phyloP scores from a whole-genome alignment of 163 green algal species.

The Volvox carteri region DNA sequence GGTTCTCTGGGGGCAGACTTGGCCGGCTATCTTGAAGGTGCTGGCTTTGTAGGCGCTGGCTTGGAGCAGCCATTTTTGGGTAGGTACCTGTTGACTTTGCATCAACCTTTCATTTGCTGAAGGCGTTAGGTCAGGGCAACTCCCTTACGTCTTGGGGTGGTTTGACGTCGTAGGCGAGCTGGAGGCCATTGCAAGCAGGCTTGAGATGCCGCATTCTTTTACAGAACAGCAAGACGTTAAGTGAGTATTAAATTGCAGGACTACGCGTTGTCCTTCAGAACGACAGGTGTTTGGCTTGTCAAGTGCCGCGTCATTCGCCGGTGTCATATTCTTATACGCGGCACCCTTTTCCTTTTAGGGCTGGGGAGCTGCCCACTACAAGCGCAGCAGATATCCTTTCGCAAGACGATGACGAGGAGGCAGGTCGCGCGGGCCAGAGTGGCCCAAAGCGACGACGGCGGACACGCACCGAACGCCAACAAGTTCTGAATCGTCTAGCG shows the following conservation, averaged over 20 bases:
- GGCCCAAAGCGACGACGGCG: slow-evolving; percentile 59
- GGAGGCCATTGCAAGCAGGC: not conserved
- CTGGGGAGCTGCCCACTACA: not conserved
- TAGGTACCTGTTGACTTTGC: not conserved
- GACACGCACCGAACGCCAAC: slow-evolving; percentile 69
- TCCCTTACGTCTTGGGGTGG: not conserved
- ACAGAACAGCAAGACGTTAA: not conserved
- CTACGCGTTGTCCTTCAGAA: no score
- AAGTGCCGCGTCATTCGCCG: no score
- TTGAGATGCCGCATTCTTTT: slow-evolving; percentile 17
- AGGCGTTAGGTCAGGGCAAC: not conserved
- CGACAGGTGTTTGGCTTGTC: not conserved
- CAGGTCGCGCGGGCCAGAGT: not conserved
- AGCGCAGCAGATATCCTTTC: slow-evolving; percentile 6
- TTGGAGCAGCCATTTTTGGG: slow-evolving; percentile 39
- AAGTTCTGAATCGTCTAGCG: slow-evolving; percentile 74
- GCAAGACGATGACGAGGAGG: slow-evolving; percentile 13
- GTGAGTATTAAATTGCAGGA: slow-evolving; percentile 15
- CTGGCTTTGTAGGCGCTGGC: slow-evolving; percentile 5
- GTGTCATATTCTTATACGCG: no score
- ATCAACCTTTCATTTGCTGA: not conserved
- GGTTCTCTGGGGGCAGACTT: not conserved
- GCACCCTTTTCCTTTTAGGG: not conserved
- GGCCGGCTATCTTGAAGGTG: slow-evolving; percentile 11
- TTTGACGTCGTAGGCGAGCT: slow-evolving; percentile 32